phyloP scores from a whole-genome alignment of 345 rosid genomes.

The Salix exigua region DNA sequence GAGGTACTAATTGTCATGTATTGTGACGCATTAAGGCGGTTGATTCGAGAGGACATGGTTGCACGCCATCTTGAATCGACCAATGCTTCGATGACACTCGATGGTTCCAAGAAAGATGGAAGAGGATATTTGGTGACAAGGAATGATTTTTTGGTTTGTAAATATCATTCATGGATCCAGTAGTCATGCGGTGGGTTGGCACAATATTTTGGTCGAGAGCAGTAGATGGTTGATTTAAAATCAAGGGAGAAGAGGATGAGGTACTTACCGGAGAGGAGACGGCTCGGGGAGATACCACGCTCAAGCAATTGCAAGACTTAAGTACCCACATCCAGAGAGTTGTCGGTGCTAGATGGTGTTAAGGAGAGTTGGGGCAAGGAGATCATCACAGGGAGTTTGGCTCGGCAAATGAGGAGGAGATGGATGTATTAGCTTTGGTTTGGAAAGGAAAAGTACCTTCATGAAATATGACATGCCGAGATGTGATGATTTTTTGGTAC shows the following conservation, averaged over 20 bases:
- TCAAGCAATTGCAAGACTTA: no score
- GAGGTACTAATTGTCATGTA: no score
- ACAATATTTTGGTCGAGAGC: fast-evolving
- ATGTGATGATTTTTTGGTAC: not conserved
- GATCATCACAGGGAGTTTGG: not conserved
- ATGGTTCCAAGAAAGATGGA: not conserved
- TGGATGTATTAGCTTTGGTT: no score
- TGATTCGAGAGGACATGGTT: not conserved
- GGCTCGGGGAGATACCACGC: no score
- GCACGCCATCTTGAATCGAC: fast-evolving
- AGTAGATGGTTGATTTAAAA: no score
- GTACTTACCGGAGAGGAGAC: not conserved
- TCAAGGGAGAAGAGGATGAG: not conserved
- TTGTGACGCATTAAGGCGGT: no score
- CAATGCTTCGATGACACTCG: fast-evolving
- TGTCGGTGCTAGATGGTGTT: no score
- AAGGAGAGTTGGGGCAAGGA: not conserved
- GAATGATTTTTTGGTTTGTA: not conserved
- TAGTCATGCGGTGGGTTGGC: not conserved
- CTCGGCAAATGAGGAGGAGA: fast-evolving
- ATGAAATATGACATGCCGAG: not conserved
- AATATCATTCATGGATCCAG: not conserved
- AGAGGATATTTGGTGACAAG: not conserved
- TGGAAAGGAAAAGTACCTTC: not conserved
- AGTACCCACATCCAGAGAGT: no score